phyloP scores from a whole-genome alignment of 2,329 filamentous ascomycete genomes.

The Aspergillus tamarii region DNA sequence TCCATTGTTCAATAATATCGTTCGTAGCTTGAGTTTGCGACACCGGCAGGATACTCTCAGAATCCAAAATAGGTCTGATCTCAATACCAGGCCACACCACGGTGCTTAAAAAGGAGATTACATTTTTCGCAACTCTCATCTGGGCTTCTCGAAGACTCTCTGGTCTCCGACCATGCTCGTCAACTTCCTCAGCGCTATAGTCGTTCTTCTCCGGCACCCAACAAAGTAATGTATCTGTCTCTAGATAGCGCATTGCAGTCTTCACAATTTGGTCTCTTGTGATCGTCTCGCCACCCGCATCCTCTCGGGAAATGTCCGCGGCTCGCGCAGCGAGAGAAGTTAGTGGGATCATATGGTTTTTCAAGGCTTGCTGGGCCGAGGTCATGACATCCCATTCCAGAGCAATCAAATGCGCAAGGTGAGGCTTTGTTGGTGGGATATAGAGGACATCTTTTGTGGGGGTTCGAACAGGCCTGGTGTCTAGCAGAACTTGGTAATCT shows the following conservation, averaged over 20 bases:
- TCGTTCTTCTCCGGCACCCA: conserved; percentile 69
- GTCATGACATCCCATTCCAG: conserved; percentile 90
- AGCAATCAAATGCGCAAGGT: conserved; percentile 83
- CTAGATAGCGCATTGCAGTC: conserved; percentile 80
- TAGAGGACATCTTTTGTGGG: conserved; percentile 72
- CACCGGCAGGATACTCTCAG: conserved; percentile 74
- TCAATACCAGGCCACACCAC: conserved; percentile 82
- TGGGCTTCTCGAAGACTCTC: conserved; percentile 74
- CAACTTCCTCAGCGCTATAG: conserved; percentile 55
- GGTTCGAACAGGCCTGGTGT: conserved; percentile 77
- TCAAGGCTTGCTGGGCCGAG: conserved; percentile 80
- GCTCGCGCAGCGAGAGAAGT: conserved; percentile 84
- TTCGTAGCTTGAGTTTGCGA: conserved; percentile 74
- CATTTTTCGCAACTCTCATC: conserved; percentile 67
- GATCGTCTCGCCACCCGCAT: conserved; percentile 54
- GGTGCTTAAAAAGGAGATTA: conserved; percentile 71
- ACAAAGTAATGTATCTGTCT: conserved; percentile 90
- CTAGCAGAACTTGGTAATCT: conserved; percentile 71
- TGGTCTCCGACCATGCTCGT: conserved; percentile 49
- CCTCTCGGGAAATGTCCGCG: conserved; percentile 75
- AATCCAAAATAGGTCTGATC: conserved; percentile 79
- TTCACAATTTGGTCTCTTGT: conserved; percentile 67
- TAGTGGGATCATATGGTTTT: conserved; percentile 84
- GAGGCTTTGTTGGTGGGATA: conserved; percentile 73
- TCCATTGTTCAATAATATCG: conserved; percentile 77